Base-by-base conservation (phyloP, 306 rosid genomes). In the Argentina anserina region DNA sequence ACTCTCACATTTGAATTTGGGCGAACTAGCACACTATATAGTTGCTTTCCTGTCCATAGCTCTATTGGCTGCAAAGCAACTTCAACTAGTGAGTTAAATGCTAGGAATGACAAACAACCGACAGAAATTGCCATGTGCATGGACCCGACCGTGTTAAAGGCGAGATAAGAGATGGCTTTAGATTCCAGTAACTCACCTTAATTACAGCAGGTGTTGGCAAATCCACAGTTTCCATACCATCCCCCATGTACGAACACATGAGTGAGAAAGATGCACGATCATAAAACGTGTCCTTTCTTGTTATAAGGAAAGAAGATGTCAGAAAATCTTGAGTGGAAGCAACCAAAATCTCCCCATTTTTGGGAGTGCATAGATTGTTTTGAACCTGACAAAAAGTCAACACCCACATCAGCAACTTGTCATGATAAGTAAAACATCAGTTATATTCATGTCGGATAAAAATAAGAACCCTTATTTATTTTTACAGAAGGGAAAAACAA, bases 301-400 rank as follows among this genome's bases (percentile, higher is more conserved):
- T 89, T 69, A 93, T 86, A 78, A 93, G 91, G 75, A 86, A 93
- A n/a, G 98, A 93, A 65, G 98, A 89, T 21, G 98, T 93, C 70
- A 93, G 82, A 77, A 93, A 93, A 84, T 93, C 98, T 85, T 93
- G 98, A 28, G 97, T 93, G 25, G 98, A 93, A 79, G 98, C 98
- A 84, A 93, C 97, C 78, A 93, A 75, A 76, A 93, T 91, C 80
- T 93, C 98, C 62, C 98, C 98, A 81, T 93, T 93, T 83, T 93
- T 93, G 7, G 98, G 98, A 15, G 98, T 93, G 86, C 98, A 93
- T 69, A 93, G 82, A 85, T 93, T 93, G 85, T 90, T 89, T 86
- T 91, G 94, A 79, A 93, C 98, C 98, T 93, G 88, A 65, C 28
- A 69, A 78, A 75, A 21, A 69, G 46, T 52, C 56, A 67, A 75